Evolutionary conservation across 1,284 basidiomycete genomes (phyloP).

Genomic region (Xerocomus amazonicus): DNA sequence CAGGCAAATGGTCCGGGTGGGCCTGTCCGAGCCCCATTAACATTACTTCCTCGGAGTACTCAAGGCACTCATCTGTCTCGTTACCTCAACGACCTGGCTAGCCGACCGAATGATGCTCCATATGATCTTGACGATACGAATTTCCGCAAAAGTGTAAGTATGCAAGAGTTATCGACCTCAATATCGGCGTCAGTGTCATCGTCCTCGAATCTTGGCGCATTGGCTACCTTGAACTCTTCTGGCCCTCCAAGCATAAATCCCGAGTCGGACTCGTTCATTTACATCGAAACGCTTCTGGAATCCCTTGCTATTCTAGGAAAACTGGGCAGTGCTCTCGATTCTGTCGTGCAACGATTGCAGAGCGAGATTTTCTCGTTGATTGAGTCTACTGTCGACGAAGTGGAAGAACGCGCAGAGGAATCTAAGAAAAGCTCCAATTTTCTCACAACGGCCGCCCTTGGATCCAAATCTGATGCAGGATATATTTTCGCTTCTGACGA

Average conservation of each 20-base stretch:
- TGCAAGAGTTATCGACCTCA: slow-evolving; percentile 26
- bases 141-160: slow-evolving; percentile 31
- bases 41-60: slow-evolving; percentile 25
- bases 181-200: slow-evolving; percentile 30
- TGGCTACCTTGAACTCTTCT: slow-evolving; percentile 14
- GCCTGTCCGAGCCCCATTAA: slow-evolving; percentile 35
- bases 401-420: slow-evolving; percentile 82
- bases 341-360: slow-evolving; percentile 79
- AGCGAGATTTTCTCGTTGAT: slow-evolving; percentile 85
- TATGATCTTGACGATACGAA: slow-evolving; percentile 64
- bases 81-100: slow-evolving; percentile 68
- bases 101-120: slow-evolving; percentile 79
- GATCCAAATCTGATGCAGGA: slow-evolving; percentile 41
- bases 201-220: slow-evolving; percentile 24
- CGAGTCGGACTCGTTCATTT: slow-evolving; percentile 90
- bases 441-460: slow-evolving; percentile 24
- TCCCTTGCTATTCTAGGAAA: slow-evolving; percentile 89
- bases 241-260: slow-evolving; percentile 53
- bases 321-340: slow-evolving; percentile 82
- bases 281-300: slow-evolving; percentile 93
- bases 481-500: slow-evolving; percentile 48
- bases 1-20: slow-evolving; percentile 35
- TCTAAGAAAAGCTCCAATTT: slow-evolving; percentile 55
- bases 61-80: slow-evolving; percentile 50
- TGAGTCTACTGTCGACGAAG: slow-evolving; percentile 87